Evolutionary conservation across 345 rosid species (phyloP).

Genomic region (Linum trigynum): DNA sequence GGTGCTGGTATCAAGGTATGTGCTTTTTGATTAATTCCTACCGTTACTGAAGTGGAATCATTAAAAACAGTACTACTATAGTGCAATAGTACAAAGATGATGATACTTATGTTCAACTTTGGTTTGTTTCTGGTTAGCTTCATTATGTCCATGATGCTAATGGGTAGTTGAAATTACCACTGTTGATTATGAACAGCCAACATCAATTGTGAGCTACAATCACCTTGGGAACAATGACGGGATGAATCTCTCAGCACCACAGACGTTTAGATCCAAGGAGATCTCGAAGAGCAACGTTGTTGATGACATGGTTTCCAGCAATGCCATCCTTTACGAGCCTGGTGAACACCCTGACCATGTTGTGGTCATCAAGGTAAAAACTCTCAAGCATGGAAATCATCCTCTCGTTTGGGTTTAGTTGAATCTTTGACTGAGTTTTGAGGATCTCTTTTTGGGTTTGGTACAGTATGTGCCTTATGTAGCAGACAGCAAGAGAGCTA

Average conservation of each 20-base stretch:
- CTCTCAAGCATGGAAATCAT: background rate
- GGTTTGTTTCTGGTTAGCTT: too few relatives aligned
- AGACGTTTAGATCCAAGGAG: constrained; percentile 91
- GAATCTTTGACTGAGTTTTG: background rate
- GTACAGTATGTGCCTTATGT: constrained; percentile 87
- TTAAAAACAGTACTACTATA: too few relatives aligned
- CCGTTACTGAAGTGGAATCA: too few relatives aligned
- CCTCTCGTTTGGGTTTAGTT: background rate
- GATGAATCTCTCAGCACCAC: constrained; percentile 96
- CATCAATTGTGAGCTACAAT: constrained; percentile 95
- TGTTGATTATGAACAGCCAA: constrained; percentile 44
- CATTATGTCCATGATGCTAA: background rate
- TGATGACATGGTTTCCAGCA: constrained; percentile 97
- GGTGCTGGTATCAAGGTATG: constrained; percentile 95
- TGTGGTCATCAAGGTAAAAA: constrained; percentile 85
- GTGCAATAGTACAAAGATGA: too few relatives aligned
- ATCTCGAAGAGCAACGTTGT: constrained; percentile 97
- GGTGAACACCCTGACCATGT: constrained; percentile 99
- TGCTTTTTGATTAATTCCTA: background rate
- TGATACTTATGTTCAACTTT: too few relatives aligned
- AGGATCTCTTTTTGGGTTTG: background rate
- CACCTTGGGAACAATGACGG: constrained; percentile 97
- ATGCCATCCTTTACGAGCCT: constrained; percentile 71
- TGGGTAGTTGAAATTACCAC: background rate
- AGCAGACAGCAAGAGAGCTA: constrained; percentile 97